phyloP scores from a whole-genome alignment of 108 stramenopile species.

The Parmales sp. region DNA sequence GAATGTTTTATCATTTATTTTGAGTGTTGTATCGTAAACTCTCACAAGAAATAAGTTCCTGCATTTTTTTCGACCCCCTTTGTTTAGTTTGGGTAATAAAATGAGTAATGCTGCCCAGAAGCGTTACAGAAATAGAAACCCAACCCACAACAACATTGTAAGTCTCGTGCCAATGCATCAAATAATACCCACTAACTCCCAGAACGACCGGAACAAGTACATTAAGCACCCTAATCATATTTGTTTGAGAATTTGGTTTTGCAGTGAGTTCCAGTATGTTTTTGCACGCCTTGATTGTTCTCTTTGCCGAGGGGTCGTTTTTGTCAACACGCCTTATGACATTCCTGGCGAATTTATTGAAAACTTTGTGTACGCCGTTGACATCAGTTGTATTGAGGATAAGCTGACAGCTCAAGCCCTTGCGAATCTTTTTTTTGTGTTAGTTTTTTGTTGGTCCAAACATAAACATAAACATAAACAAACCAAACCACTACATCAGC shows the following conservation, averaged over 20 bases:
- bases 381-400: constrained; percentile 57
- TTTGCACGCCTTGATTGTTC: constrained; percentile 60
- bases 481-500: too few species aligned
- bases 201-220: not conserved
- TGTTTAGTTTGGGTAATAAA: not conserved
- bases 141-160: not conserved
- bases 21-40: not conserved
- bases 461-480: too few species aligned
- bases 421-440: too few species aligned
- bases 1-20: too few species aligned
- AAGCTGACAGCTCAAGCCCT: constrained; percentile 69
- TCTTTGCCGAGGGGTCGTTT: constrained; percentile 54
- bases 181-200: not conserved
- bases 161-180: not conserved
- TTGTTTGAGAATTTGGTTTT: not conserved
- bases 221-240: not conserved
- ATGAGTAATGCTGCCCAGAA: not conserved
- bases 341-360: constrained; percentile 45
- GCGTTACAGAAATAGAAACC: not conserved
- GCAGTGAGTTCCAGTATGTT: constrained; percentile 48
- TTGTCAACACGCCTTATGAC: constrained; percentile 42
- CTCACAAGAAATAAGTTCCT: not conserved
- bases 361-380: constrained; percentile 60
- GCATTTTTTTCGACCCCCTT: not conserved
- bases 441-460: too few species aligned